Base-by-base conservation (phyloP, 2,329 filamentous ascomycete species). In the Aspergillus chevalieri region DNA sequence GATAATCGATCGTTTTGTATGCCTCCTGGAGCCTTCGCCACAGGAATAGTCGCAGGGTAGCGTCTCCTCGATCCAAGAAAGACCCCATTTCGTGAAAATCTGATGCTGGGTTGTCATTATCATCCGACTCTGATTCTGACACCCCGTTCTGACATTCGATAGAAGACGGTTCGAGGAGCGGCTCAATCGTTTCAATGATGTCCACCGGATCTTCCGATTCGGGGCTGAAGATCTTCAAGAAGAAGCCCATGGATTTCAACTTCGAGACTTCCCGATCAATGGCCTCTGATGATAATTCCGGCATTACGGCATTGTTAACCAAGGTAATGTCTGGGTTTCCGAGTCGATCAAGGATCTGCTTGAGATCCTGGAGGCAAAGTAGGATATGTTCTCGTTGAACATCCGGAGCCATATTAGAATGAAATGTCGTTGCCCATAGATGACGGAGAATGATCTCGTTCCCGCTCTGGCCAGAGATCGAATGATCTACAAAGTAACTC, bases 161-260 rank as follows among this genome's bases (percentile, higher is more conserved):
- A 7, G 65, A 65, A 3, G 67, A 64, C 0, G 87, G 84, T 54
- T 96, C 92, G 4, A 98, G 75, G 8, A 98, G 87, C 3, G 93
- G 93, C 62, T 98, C 93, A 33, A 98, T 74, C 24, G 85, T 93
- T 62, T 96, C 90, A 51, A 98, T 96, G 17, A 96, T 82, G 4
- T 85, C 80, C 10, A 92, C 80, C 0, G 92, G 88, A 57, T 96
- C 85, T 43, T 85, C 83, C 51, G 85, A 81, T 50, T 93, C 86
- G 34, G 90, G 84, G 52, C 88, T 86, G 65, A 97, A 97, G 0
- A 98, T 81, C 34, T 85, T 88, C 46, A 90, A 78, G 68, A 98
- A 97, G 67, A 97, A 97, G 63, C 96, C 92, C 81, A 95, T 93
- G 0, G 92, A 97, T 12, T 89, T 95, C 30, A 97, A 78, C 60